Base-by-base conservation (phyloP, 495 filamentous ascomycete genomes). In the Daldinia decipiens region DNA sequence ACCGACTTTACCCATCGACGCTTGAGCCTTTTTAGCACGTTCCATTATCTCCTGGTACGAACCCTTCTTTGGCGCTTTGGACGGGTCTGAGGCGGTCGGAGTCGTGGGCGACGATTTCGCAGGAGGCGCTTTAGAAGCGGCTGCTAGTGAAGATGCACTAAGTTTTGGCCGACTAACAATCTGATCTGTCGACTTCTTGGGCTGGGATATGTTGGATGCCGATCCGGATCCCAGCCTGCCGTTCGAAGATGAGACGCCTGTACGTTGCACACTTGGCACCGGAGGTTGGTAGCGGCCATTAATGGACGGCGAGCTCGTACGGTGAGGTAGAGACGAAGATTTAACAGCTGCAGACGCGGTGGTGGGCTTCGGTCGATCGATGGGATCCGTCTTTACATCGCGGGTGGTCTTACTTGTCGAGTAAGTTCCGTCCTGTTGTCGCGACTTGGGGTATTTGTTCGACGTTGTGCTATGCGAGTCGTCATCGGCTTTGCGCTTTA, bases 1-100 rank as follows among this genome's bases (percentile, higher is more conserved):
- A 21, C 85, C 86, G 6, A 86, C 78, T 31, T 81, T 77, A 17
- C 79, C 80, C 71, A 83, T 78, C 7, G 72, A 75, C 39, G 76
- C 79, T 66, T 89, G 79, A 43, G 81, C 84, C 45, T 82, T 84
- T 73, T 88, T 83, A 7, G 87, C 91, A 62, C 87, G 83, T 19
- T 86, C 87, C 82, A 93, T 85, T 62, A 92, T 90, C 67, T 91
- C 89, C 50, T 84, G 84, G 73, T 82, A 93, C 1, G 88, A 89
- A 1, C 89, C 84, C 67, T 90, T 91, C 73, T 90, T 90, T 12
- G 84, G 86, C n/a, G 83, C 72, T 40, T 71, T 78, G 5, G 80
- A 77, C n/a, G 70, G 68, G 19, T 74, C 74, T 1, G 75, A 59
- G 21, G 68, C 15, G 5, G 72, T 71, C 19, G 72, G 69, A 11